Evolutionary conservation across 768 basidiomycete genomes (phyloP).

Genomic region (Panaeolus papilionaceus): DNA sequence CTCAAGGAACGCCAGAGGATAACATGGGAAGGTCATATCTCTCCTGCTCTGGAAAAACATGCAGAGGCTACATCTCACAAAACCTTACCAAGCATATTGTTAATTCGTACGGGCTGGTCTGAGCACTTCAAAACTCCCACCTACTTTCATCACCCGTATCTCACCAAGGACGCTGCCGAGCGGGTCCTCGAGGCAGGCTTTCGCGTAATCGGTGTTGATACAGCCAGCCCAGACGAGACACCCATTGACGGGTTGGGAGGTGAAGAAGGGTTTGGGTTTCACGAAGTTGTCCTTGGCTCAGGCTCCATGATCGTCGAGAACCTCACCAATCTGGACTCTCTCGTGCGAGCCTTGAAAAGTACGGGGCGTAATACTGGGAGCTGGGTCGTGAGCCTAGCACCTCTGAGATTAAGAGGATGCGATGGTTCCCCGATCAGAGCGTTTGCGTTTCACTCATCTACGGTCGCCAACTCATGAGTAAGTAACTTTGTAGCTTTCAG

Average conservation of each 20-base stretch:
- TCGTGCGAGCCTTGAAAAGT: slow-evolving; percentile 32
- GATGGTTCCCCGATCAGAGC: slow-evolving; percentile 78
- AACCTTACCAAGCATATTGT: slow-evolving; percentile 34
- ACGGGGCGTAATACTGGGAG: slow-evolving; percentile 27
- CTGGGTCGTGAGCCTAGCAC: slow-evolving; percentile 59
- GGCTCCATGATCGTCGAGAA: slow-evolving; percentile 78
- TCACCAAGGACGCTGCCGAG: slow-evolving; percentile 58
- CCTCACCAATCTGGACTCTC: slow-evolving; percentile 55
- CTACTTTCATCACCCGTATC: slow-evolving; percentile 72
- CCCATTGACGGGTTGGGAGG: slow-evolving; percentile 42
- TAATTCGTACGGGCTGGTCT: slow-evolving; percentile 77
- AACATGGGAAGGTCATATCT: slow-evolving; percentile 56
- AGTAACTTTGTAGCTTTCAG: neutral
- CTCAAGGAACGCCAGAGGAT: slow-evolving; percentile 50
- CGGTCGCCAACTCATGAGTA: neutral
- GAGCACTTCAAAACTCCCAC: slow-evolving; percentile 50
- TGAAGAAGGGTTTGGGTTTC: slow-evolving; percentile 54
- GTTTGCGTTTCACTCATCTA: slow-evolving; percentile 46
- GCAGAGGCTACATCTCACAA: slow-evolving; percentile 35
- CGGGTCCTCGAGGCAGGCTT: slow-evolving; percentile 58
- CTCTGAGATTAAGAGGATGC: slow-evolving; percentile 57
- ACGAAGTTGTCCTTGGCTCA: slow-evolving; percentile 62
- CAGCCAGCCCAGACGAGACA: slow-evolving; percentile 73
- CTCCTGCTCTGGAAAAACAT: slow-evolving; percentile 42
- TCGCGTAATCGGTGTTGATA: slow-evolving; percentile 65